Evolutionary conservation across 441 rosid species (phyloP).

Genomic region (Francoa sonchifolia): DNA sequence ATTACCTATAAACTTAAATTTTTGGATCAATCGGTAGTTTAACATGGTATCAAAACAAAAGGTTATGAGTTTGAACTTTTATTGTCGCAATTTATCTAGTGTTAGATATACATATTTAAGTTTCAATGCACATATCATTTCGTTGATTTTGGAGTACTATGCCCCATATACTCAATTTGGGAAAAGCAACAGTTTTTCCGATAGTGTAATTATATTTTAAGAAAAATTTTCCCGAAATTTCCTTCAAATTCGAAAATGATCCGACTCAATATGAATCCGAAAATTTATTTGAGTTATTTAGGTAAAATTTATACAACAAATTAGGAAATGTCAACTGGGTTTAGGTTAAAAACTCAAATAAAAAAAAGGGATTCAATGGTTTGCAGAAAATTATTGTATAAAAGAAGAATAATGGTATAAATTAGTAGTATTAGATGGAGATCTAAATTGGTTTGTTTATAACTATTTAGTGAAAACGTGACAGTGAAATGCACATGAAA

Average conservation of each 20-base stretch:
- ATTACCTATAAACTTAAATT: too few species aligned
- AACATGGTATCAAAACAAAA: too few species aligned
- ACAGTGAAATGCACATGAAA: slow-evolving; percentile 2
- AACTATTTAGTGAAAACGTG: slow-evolving; percentile 9
- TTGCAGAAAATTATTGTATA: slow-evolving; percentile 8
- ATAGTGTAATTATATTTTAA: too few species aligned
- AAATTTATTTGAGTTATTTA: not conserved
- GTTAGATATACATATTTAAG: too few species aligned
- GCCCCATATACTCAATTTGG: too few species aligned
- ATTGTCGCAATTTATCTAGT: too few species aligned
- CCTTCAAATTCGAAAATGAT: not conserved
- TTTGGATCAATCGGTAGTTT: too few species aligned
- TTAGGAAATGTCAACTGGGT: not conserved
- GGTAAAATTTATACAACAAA: not conserved
- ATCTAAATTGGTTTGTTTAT: slow-evolving; percentile 12
- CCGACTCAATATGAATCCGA: not conserved
- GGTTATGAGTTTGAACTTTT: too few species aligned
- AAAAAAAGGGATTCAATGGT: slow-evolving; percentile 11
- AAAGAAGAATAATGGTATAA: slow-evolving; percentile 11
- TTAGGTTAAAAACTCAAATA: not conserved
- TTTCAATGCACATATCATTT: too few species aligned
- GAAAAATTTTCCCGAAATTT: too few species aligned
- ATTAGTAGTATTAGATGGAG: slow-evolving; percentile 5
- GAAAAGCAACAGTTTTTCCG: too few species aligned
- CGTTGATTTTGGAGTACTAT: too few species aligned